Base-by-base conservation (phyloP, 306 rosid species). In the Begonia loranthoides region DNA sequence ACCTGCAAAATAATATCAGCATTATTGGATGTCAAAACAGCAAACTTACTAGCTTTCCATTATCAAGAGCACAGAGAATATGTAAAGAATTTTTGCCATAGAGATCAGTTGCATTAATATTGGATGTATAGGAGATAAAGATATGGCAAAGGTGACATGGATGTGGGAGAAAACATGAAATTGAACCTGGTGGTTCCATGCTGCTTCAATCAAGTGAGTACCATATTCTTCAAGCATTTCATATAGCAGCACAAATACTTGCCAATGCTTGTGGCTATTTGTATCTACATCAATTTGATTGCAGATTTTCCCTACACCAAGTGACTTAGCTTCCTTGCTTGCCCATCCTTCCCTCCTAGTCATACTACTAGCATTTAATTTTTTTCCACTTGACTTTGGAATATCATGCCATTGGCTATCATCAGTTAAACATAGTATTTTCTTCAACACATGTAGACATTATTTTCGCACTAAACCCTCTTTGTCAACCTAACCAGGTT, bases 151-250 rank as follows among this genome's bases (percentile, higher is more conserved):
- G 36, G 36, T 28, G 36, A 3, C 36, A 28, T 28, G 36, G 36
- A 28, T 28, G 36, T 60, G 52, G 50, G 2, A 38, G 16, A 16
- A 55, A 36, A 46, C 41, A 48, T 43, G 47, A 60, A 52, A 50
- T 61, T 50, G 41, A 38, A 89, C 97, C 93, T 89, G 97, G 70
- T 75, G 84, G 66, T 82, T 77, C 97, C 97, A 89, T 49, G 95
- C 97, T 52, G 97, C 97, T 73, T 89, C 95, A 79, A 89, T 88
- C 67, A 89, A 76, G 76, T 89, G 97, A 60, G 90, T 85, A 54
- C 95, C 97, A 78, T 75, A 89, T 72, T 85, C 97, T 73, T 89
- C 97, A 56, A 89, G 97, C 95, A 89, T 89, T 68, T 89, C 97
- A 63, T 89, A 85, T 44, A 89, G 64, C 63, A 89, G 87, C 39